A percentile compares a stretch with the other conserved stretches of the same genome.
Conservation (phyloP, 208 protist species). For the Trypanosoma theileri region DNA sequence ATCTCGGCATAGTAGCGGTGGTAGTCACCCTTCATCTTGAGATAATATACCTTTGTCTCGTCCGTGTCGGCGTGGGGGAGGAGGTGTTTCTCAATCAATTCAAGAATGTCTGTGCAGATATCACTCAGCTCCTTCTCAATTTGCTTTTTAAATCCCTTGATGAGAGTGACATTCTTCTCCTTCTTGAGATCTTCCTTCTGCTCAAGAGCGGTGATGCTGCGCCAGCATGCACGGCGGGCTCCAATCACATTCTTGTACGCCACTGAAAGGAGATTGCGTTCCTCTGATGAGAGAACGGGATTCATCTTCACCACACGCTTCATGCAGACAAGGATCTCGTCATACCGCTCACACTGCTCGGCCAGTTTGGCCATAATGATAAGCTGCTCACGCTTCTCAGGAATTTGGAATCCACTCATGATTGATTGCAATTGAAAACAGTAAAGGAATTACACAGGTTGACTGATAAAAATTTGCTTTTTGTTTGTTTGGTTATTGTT, state of each 20-base stretch:
- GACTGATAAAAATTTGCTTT: not conserved
- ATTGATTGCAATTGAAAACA: not conserved
- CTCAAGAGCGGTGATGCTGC: conserved; percentile 98
- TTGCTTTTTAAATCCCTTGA: conserved; percentile 95
- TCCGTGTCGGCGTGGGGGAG: conserved; percentile 89
- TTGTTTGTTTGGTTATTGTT: not conserved
- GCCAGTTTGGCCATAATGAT: conserved; percentile 97
- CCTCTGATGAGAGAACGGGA: conserved; percentile 97
- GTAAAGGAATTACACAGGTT: not conserved
- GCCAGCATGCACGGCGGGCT: conserved; percentile 97
- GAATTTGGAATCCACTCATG: conserved; percentile 61
- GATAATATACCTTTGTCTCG: conserved; percentile 92
- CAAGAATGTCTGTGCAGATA: conserved; percentile 96
- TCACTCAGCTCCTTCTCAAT: conserved; percentile 97
- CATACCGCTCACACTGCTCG: conserved; percentile 99
- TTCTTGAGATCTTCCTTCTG: conserved; percentile 94
- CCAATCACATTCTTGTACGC: conserved; percentile 99
- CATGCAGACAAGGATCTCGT: conserved; percentile 99
- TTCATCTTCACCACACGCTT: conserved; percentile 95
- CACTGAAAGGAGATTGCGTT: conserved; percentile 99
- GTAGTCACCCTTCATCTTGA: conserved; percentile 96
- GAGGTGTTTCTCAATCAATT: conserved; percentile 95
- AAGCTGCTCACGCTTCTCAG: conserved; percentile 92
- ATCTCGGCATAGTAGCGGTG: conserved; percentile 98
- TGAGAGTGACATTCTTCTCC: conserved; percentile 89